Evolutionary conservation across 306 rosid species (phyloP), one percentile per base, ranked within the genome.

Genomic region (Myrica gale): DNA sequence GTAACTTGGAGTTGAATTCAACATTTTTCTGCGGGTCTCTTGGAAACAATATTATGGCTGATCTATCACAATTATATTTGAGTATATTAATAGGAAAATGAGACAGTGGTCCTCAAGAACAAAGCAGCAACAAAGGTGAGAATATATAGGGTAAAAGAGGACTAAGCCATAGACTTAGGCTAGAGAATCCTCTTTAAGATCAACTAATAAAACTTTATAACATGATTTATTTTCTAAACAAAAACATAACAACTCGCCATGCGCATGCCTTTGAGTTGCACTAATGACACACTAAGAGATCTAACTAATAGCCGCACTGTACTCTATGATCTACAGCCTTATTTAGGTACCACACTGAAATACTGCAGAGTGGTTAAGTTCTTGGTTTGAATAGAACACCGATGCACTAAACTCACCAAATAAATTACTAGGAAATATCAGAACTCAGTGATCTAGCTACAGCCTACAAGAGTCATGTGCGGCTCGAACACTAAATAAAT

Each of bases 241-340:
- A 86, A 84, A 86, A 85, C 70, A 65, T 88, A 88, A 87, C 88
- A 80, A 84, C 86, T 80, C 74, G 75, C 87, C 80, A 80, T 84
- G 83, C 79, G 80, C 86, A 86, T 86, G 88, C 87, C 79, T 76
- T 48, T 79, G 73, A 74, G 81, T 78, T 81, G 85, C 81, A 78
- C 77, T 72, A 78, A 69, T 74, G 68, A 84, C 82, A 74, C 37
- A 50, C 71, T 32, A 79, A 76, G 77, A 83, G 81, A 81, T 55
- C 71, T 32, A 70, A 39, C 6, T 82, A 71, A 72, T 72, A 82
- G 86, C 82, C 83, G 68, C 72, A 74, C 82, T 75, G 60, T 75
- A 80, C 17, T 71, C 79, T 85, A 86, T 84, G 82, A 76, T 81
- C 74, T 78, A 57, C 80, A 76, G 80, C 60, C 83, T 83, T 78